A percentile compares a stretch with the other conserved stretches of the same genome.
These are phyloP conservation scores for Xanthoceras sorbifolium DNA, from an alignment of 345 rosid species.

Conservation along the genomic window DNA sequence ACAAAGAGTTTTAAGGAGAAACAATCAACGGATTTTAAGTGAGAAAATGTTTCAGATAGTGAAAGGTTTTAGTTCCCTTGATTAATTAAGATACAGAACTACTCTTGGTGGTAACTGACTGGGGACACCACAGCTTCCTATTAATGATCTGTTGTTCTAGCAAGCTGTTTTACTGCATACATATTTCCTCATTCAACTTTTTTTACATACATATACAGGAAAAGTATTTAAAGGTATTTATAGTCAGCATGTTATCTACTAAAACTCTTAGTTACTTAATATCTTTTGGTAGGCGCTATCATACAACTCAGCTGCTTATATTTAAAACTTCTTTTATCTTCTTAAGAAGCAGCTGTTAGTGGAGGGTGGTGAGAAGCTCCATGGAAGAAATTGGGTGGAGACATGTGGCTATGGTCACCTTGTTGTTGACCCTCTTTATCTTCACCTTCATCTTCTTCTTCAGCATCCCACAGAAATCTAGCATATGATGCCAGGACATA, in stretches of 20 bases:
- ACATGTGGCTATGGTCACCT: slow-evolving; percentile 5
- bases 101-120: not conserved
- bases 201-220: not conserved
- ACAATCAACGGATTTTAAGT: not conserved
- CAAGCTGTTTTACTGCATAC: not conserved
- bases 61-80: not conserved
- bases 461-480: slow-evolving; percentile 67
- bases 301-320: not conserved
- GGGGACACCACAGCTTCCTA: too few relatives aligned
- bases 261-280: not conserved
- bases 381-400: slow-evolving; percentile 32
- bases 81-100: not conserved
- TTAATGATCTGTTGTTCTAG: not conserved
- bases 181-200: not conserved
- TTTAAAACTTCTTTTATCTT: too few relatives aligned
- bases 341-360: slow-evolving; percentile 33
- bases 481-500: slow-evolving; percentile 76
- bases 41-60: not conserved
- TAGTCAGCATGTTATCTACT: not conserved
- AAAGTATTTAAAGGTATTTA: not conserved
- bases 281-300: not conserved
- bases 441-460: slow-evolving; percentile 49
- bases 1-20: not conserved
- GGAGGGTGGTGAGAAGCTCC: slow-evolving; percentile 29
- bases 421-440: slow-evolving; percentile 12